These are phyloP conservation scores for Martensiomyces pterosporus DNA, from an alignment of 192 early-diverging fungal species.

Conservation along the genomic window DNA sequence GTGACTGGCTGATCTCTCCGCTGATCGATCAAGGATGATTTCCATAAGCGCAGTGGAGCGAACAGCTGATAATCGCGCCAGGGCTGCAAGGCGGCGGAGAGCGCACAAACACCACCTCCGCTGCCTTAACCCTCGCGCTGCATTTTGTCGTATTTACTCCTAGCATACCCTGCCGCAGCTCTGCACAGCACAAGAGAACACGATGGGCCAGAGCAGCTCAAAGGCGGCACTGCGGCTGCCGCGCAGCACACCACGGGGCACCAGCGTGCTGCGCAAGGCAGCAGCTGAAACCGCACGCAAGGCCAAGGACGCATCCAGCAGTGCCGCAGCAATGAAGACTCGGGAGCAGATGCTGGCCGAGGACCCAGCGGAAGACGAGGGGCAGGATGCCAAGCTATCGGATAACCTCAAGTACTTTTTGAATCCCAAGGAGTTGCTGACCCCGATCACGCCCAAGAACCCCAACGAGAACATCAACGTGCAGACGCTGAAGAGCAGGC, in stretches of 20 bases:
- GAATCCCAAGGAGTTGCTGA: conserved; percentile 30
- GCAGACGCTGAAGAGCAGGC: conserved; percentile 25
- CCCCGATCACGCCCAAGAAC: conserved; percentile 26
- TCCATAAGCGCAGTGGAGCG: no score
- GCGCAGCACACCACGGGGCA: conserved; percentile 2
- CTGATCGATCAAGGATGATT: no score
- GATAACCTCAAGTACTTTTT: conserved; percentile 42
- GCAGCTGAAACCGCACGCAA: conserved; percentile 7
- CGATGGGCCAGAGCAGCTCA: conserved; percentile 36
- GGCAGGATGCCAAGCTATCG: conserved; percentile 5
- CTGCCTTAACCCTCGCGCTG: no score
- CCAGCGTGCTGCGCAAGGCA: neutral
- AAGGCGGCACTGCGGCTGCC: conserved; percentile 24
- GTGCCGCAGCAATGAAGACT: conserved; percentile 7
- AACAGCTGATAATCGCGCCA: no score
- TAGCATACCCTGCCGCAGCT: no score
- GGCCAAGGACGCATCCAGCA: conserved; percentile 1
- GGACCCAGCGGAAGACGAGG: conserved; percentile 3
- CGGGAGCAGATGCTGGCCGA: conserved; percentile 39
- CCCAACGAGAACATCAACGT: conserved; percentile 36
- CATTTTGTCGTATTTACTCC: no score
- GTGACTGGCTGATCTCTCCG: no score
- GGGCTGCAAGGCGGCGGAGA: no score
- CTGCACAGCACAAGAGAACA: no score
- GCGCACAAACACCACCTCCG: no score